These are phyloP conservation scores for Psilocybe cyanescens DNA, from an alignment of 768 basidiomycete genomes.

Conservation along the genomic window DNA sequence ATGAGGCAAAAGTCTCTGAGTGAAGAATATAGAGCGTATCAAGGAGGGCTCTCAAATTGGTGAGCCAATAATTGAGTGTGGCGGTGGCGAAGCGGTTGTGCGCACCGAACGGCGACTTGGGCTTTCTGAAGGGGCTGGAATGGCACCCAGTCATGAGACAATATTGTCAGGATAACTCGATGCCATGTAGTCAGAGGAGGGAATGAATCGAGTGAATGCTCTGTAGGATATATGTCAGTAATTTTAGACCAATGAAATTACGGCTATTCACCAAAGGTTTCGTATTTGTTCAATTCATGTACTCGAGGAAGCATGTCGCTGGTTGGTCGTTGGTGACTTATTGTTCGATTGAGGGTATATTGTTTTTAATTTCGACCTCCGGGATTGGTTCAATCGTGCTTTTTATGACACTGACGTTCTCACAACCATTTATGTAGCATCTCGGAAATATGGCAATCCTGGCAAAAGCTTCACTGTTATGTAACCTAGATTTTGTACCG, in stretches of 20 bases:
- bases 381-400: neutral
- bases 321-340: neutral
- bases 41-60: neutral
- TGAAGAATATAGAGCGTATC: neutral
- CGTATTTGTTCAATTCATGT: neutral
- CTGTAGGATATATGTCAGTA: neutral
- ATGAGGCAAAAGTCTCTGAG: neutral
- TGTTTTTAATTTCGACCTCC: neutral
- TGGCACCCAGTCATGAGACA: neutral
- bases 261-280: neutral
- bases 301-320: neutral
- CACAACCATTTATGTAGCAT: neutral
- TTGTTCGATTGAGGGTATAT: neutral
- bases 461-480: neutral
- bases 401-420: neutral
- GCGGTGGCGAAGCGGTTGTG: conserved; percentile 6
- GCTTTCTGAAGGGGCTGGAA: neutral
- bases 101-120: conserved; percentile 6
- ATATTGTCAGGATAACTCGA: neutral
- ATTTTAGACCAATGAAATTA: neutral
- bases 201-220: neutral
- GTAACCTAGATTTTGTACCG: neutral
- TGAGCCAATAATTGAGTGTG: neutral
- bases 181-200: neutral
- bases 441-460: no score